Conservation (phyloP, 371 early-diverging fungal species). For the Nematocida ironsii region DNA sequence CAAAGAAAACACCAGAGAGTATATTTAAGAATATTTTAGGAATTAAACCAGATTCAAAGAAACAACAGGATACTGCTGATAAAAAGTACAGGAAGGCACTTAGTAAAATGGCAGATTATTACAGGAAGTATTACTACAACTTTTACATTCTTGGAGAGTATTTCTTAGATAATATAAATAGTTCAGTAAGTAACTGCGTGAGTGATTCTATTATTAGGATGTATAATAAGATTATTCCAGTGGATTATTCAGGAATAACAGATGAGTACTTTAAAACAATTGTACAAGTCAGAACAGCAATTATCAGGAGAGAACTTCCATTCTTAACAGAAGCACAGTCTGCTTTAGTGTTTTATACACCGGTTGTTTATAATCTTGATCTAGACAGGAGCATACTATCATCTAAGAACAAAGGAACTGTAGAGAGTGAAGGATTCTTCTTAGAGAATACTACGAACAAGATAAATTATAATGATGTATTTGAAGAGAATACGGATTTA, state of each 20-base stretch:
- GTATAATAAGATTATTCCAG: constrained; percentile 31
- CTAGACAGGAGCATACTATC: neutral
- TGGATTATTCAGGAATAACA: neutral
- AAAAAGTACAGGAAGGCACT: neutral
- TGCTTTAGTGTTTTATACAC: neutral
- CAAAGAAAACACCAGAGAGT: neutral
- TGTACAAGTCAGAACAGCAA: constrained; percentile 19
- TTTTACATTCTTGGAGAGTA: constrained; percentile 23
- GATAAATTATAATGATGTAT: neutral
- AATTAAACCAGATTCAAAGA: neutral
- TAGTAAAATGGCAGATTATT: constrained; percentile 5
- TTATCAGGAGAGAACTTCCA: constrained; percentile 38
- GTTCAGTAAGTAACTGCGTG: neutral
- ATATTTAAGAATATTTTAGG: neutral
- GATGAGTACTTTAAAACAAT: constrained; percentile 14
- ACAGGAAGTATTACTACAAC: constrained; percentile 44
- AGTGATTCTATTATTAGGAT: neutral
- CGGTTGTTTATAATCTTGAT: neutral
- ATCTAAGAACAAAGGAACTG: neutral
- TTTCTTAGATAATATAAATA: constrained; percentile 16
- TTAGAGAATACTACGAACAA: neutral
- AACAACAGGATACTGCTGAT: neutral
- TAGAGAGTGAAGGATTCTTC: constrained; percentile 30
- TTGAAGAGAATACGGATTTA: neutral
- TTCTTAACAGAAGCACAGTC: constrained; percentile 43